Evolutionary conservation across 1,284 basidiomycete species (phyloP).

Genomic region (Ganoderma sinense): DNA sequence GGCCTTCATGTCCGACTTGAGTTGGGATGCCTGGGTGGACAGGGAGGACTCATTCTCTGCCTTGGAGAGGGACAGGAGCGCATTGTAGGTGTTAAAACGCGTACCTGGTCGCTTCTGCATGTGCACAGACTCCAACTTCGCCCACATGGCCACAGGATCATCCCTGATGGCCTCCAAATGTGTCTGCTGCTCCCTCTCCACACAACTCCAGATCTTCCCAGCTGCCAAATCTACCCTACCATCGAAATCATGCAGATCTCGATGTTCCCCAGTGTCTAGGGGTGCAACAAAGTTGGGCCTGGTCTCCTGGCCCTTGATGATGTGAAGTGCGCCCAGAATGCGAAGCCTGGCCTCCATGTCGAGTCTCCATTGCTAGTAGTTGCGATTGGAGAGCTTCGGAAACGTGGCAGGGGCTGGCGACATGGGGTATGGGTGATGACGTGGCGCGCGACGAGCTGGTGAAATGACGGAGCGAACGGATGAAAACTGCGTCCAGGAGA

Average conservation of each 20-base stretch:
- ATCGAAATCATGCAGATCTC: not conserved
- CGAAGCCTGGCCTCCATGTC: conserved; percentile 17
- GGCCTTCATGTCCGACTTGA: conserved; percentile 11
- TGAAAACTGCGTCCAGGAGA: no score
- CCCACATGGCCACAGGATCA: no score
- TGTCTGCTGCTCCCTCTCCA: no score
- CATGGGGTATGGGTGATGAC: no score
- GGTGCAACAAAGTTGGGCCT: not conserved
- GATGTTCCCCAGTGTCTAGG: conserved; percentile 1
- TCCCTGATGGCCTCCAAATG: no score
- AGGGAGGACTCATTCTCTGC: no score
- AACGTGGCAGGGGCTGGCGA: no score
- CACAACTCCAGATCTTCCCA: no score
- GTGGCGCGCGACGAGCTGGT: no score
- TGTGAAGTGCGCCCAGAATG: conserved; percentile 10
- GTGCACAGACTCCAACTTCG: conserved; percentile 28
- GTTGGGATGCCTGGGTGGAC: not conserved
- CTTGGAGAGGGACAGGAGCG: no score
- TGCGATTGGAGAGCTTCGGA: conserved; percentile 15
- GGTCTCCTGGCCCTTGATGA: not conserved
- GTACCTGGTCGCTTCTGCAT: conserved; percentile 26
- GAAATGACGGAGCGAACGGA: no score
- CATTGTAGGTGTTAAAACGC: conserved; percentile 44
- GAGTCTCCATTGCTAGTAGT: conserved; percentile 15
- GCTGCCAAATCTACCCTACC: no score